Evolutionary conservation across 202 grass and related monocot species (phyloP).

Genomic region (Brachypodium distachyon): DNA sequence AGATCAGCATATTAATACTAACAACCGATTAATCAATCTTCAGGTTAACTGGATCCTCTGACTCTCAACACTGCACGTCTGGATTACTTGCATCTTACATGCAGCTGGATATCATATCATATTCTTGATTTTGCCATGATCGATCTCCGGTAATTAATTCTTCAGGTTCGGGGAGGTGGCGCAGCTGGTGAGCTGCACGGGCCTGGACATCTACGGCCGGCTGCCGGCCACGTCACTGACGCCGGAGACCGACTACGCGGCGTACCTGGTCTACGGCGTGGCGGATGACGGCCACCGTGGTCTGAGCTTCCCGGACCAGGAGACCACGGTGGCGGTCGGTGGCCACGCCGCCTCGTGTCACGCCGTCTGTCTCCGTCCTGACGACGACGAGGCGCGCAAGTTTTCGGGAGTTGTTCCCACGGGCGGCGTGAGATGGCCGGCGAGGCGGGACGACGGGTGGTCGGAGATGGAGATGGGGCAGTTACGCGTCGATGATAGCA

Average conservation of each 20-base stretch:
- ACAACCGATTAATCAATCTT: too few species aligned
- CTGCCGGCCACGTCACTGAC: conserved; percentile 9
- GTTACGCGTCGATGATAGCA: background rate
- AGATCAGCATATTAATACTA: too few species aligned
- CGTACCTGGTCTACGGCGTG: conserved; percentile 20
- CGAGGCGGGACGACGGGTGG: conserved; percentile 7
- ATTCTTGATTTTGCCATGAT: background rate
- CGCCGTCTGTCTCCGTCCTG: conserved; percentile 26
- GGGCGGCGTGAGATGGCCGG: background rate
- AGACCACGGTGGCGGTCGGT: conserved; percentile 6
- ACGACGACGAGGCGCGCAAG: background rate
- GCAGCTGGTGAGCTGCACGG: conserved; percentile 30
- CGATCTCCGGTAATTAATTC: background rate
- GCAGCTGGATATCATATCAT: background rate
- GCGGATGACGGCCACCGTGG: conserved; percentile 6
- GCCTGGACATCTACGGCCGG: conserved; percentile 21
- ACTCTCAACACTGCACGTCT: too few species aligned
- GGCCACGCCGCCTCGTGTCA: conserved; percentile 1
- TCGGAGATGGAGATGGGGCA: conserved; percentile 36
- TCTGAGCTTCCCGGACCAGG: conserved; percentile 33
- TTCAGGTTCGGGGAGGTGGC: conserved; percentile 30
- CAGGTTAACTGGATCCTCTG: too few species aligned
- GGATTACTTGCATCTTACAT: too few species aligned
- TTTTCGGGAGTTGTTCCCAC: background rate
- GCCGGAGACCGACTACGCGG: conserved; percentile 17